These are phyloP conservation scores for Coffea humblotiana DNA, from an alignment of 305 asterid species.

Conservation along the genomic window DNA sequence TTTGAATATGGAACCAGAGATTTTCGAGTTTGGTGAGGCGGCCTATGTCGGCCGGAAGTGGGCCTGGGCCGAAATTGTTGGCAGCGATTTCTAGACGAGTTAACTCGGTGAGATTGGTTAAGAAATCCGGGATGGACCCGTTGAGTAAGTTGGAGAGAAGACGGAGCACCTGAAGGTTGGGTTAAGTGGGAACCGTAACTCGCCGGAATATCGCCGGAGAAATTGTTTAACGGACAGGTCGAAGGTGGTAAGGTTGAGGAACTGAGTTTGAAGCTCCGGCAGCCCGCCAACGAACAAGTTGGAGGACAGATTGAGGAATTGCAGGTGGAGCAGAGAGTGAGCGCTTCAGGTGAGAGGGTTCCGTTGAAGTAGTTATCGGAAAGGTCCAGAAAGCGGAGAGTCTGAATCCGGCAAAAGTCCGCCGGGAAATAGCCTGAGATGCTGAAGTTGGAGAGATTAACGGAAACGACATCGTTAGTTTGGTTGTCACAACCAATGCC, in stretches of 20 bases:
- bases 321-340: conserved; percentile 67
- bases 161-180: conserved; percentile 44
- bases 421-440: conserved; percentile 65
- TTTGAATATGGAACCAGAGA: conserved; percentile 34
- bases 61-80: conserved; percentile 55
- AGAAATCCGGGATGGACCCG: conserved; percentile 67
- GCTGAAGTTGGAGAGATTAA: conserved; percentile 42
- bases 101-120: conserved; percentile 62
- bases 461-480: conserved; percentile 44
- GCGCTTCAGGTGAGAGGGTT: conserved; percentile 35
- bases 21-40: conserved; percentile 53
- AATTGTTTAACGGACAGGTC: conserved; percentile 65
- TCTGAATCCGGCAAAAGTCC: conserved; percentile 71
- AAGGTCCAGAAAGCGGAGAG: conserved; percentile 55
- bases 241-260: conserved; percentile 49
- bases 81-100: conserved; percentile 44
- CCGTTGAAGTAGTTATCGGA: conserved; percentile 51
- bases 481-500: conserved; percentile 54
- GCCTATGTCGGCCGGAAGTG: conserved; percentile 60
- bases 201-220: conserved; percentile 64
- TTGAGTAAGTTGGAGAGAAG: conserved; percentile 55
- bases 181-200: conserved; percentile 44
- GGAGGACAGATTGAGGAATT: conserved; percentile 43
- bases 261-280: conserved; percentile 51
- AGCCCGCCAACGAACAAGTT: conserved; percentile 60